phyloP scores from a whole-genome alignment of 805 yeast species.

The Kodamaea hsintzibuensis region DNA sequence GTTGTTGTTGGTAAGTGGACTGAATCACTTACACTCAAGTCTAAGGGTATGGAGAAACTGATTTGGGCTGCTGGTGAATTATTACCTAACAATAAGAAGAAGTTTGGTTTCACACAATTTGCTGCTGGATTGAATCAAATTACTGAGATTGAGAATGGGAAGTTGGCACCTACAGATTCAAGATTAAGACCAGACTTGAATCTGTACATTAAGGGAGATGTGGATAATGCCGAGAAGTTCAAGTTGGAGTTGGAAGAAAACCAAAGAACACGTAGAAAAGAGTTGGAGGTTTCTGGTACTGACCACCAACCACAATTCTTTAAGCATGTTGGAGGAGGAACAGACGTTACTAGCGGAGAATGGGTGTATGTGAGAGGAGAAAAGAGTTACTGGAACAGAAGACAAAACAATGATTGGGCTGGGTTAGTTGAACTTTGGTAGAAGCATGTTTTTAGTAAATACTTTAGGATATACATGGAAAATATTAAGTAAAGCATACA shows the following conservation, averaged over 20 bases:
- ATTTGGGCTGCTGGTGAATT: conserved; percentile 76
- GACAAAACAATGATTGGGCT: conserved; percentile 62
- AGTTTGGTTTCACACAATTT: conserved; percentile 85
- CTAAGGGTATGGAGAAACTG: conserved; percentile 39
- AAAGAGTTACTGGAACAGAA: conserved; percentile 75
- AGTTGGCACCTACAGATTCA: conserved; percentile 83
- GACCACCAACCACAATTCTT: conserved; percentile 66
- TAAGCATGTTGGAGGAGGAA: conserved; percentile 40
- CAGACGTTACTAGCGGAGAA: conserved; percentile 39
- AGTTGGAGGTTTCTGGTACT: conserved; percentile 45
- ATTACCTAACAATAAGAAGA: conserved; percentile 55
- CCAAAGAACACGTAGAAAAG: conserved; percentile 77
- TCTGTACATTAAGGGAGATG: conserved; percentile 65
- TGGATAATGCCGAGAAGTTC: conserved; percentile 68
- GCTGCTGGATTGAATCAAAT: conserved; percentile 81
- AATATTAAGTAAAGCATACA: too few relatives aligned
- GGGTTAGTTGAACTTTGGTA: conserved; percentile 60
- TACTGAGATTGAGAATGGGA: conserved; percentile 63
- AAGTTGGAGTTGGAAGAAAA: conserved; percentile 72
- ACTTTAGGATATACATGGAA: background rate
- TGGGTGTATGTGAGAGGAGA: conserved; percentile 62
- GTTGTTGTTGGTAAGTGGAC: conserved; percentile 85
- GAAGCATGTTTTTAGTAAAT: background rate
- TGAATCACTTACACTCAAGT: conserved; percentile 50
- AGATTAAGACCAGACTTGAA: conserved; percentile 85